These are phyloP conservation scores for Poa pratensis DNA, from an alignment of 176 grass and related monocot species.

Conservation along the genomic window DNA sequence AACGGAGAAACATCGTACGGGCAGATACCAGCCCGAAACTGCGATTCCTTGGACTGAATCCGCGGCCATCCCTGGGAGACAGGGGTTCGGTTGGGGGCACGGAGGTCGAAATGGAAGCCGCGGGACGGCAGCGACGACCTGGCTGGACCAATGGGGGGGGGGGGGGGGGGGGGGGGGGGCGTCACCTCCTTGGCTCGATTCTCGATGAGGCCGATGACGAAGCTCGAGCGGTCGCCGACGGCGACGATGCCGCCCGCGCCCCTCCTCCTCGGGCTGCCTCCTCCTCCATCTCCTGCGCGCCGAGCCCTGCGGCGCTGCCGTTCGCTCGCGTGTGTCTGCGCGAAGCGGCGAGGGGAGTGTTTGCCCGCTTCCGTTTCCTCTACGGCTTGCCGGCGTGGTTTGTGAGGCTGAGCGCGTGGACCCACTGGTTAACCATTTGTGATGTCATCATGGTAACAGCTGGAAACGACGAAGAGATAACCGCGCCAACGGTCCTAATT, in stretches of 20 bases:
- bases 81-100: neutral
- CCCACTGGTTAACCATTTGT: too few species aligned
- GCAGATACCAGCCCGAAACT: neutral
- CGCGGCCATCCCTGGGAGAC: neutral
- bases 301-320: neutral
- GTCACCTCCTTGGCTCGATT: conserved; percentile 88
- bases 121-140: conserved; percentile 10
- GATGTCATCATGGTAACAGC: neutral
- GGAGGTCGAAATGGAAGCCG: neutral
- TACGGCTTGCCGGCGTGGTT: too few species aligned
- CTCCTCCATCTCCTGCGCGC: conserved; percentile 45
- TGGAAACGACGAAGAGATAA: neutral
- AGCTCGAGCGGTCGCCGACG: conserved; percentile 70
- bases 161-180: neutral
- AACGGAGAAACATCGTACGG: neutral
- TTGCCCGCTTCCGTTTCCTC: too few species aligned
- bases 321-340: neutral
- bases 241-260: conserved; percentile 18
- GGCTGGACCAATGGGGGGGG: neutral
- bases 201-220: conserved; percentile 84
- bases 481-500: too few species aligned
- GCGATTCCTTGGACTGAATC: neutral
- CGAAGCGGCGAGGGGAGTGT: neutral
- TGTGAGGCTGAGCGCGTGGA: too few species aligned
- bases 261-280: conserved; percentile 26